Base-by-base conservation (phyloP, 345 rosid genomes). In the Linum usitatissimum region DNA sequence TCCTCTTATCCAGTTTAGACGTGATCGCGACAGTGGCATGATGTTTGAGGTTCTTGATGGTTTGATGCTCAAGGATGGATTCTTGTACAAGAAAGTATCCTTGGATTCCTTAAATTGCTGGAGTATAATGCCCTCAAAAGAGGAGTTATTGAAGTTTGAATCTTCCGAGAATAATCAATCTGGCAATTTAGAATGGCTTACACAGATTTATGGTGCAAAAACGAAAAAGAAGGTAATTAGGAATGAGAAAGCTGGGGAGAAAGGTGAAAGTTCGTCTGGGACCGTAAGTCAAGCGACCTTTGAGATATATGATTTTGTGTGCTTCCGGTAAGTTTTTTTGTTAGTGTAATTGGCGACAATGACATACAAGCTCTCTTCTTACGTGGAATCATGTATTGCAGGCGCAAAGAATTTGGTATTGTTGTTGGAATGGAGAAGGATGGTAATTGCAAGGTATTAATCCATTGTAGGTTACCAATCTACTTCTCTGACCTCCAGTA, bases 361-460 rank as follows among this genome's bases (percentile, higher is more conserved):
- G 51, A 13, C 51, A 45, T 45, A 15, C 51, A 45, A 45, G 10
- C 10, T 45, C 70, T 70, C 66, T 73, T 5, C n/a, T 6, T 66
- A 63, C n/a, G 48, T 65, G 10, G 72, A 61, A 64, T 61, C 64
- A 58, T 63, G 63, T 20, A 49, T 76, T 86, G 77, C 76, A 93
- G 99, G 66, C 90, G 87, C 57, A 93, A 86, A 75, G 94, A 84
- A 40, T 93, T 87, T 63, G 99, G 99, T 71, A 82, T 93, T 71
- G 78, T 90, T 68, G 78, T 93, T 30, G 88, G 83, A 53, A 79
- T 83, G 79, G 99, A 87, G 75, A 93, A 90, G 77, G 96, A 87
- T 71, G 90, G 79, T 55, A 69, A 68, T 63, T 90, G 80, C 80
- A 87, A 86, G 91, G 99, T 93, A 68, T 58, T 56, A 51, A 48